A percentile compares a stretch with the other conserved stretches of the same genome.
phyloP scores from a whole-genome alignment of 495 filamentous ascomycete species.

The Neurospora sp. region DNA sequence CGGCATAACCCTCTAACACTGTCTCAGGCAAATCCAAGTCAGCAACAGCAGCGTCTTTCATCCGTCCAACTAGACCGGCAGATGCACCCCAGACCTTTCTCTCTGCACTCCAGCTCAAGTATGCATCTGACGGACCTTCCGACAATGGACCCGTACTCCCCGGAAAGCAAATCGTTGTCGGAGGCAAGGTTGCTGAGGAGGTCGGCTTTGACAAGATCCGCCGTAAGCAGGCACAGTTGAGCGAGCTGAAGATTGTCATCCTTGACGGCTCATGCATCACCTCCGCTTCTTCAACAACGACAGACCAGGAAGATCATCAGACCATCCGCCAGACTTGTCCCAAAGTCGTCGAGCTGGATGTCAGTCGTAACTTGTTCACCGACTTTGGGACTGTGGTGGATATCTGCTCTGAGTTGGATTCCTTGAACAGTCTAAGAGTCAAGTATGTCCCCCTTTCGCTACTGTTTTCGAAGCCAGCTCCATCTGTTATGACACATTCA shows the following conservation, averaged over 20 bases:
- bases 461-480: not conserved
- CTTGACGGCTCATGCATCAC: constrained; percentile 64
- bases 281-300: constrained; percentile 27
- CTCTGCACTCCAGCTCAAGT: constrained; percentile 72
- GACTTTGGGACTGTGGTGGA: constrained; percentile 50
- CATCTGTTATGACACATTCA: not conserved
- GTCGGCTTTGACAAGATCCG: constrained; percentile 93
- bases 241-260: constrained; percentile 69
- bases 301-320: constrained; percentile 12
- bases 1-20: not conserved
- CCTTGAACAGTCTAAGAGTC: constrained; percentile 54
- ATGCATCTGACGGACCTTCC: constrained; percentile 47
- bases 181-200: constrained; percentile 82
- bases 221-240: constrained; percentile 62
- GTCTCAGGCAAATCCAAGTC: constrained; percentile 51
- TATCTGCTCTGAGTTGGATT: constrained; percentile 57
- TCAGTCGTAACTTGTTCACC: constrained; percentile 76
- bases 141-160: constrained; percentile 6
- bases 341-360: constrained; percentile 69
- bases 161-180: constrained; percentile 52
- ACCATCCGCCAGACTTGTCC: constrained; percentile 42
- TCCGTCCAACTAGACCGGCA: constrained; percentile 61
- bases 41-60: constrained; percentile 69
- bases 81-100: constrained; percentile 64
- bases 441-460: constrained; percentile 44